Percentiles rank a stretch among this genome's conserved stretches.
Evolutionary conservation across 75 land plant species (phyloP).

Genomic region (Pinus tabuliformis): DNA sequence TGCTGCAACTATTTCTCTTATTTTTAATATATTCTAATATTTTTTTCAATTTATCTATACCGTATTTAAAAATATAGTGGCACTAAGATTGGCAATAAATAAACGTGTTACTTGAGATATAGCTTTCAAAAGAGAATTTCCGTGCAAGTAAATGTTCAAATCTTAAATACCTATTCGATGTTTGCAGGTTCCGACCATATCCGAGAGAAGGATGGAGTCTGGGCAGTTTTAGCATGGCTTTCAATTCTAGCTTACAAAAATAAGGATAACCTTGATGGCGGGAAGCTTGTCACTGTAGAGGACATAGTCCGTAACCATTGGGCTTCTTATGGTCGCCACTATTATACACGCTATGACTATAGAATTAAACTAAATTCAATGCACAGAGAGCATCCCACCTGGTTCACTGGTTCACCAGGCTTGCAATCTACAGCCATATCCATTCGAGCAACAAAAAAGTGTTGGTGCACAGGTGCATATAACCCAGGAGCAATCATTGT

Average conservation of each 20-base stretch:
- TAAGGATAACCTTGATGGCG: too few relatives aligned
- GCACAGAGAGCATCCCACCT: slow-evolving; percentile 47
- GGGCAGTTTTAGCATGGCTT: too few relatives aligned
- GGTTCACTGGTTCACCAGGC: slow-evolving; percentile 90
- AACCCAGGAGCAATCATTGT: slow-evolving; percentile 95
- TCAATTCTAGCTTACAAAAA: too few relatives aligned
- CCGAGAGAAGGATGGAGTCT: slow-evolving; percentile 98
- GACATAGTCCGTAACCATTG: too few relatives aligned
- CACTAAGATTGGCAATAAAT: too few relatives aligned
- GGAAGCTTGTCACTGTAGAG: too few relatives aligned
- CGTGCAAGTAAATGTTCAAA: background rate
- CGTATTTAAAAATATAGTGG: too few relatives aligned
- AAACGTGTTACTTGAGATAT: background rate
- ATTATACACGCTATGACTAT: too few relatives aligned
- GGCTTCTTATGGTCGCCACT: too few relatives aligned
- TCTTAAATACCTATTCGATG: background rate
- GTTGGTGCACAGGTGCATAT: slow-evolving; percentile 99
- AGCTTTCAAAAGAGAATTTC: background rate
- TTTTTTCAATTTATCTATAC: too few relatives aligned
- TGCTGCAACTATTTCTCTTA: too few relatives aligned
- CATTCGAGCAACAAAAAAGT: slow-evolving; percentile 99
- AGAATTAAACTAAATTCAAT: background rate
- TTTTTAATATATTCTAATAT: too few relatives aligned
- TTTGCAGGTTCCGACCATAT: slow-evolving; percentile 95
- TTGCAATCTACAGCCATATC: slow-evolving; percentile 97